phyloP scores from a whole-genome alignment of 2,329 filamentous ascomycete genomes.

The Zasmidium angulare region DNA sequence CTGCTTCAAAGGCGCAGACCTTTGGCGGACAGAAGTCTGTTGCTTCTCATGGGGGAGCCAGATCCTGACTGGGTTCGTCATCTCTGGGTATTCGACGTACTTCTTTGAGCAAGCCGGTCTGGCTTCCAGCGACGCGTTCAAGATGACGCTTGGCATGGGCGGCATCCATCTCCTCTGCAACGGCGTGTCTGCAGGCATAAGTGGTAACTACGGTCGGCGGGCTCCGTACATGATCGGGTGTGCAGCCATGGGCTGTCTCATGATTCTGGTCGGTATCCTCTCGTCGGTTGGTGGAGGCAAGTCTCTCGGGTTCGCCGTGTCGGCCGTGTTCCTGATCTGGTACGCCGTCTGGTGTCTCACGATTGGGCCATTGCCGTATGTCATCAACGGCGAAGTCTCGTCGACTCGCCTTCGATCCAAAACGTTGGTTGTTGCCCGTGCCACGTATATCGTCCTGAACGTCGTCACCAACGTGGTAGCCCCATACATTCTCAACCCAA shows the following conservation, averaged over 20 bases:
- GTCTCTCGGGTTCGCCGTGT: no score
- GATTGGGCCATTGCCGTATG: background rate
- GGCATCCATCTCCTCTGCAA: no score
- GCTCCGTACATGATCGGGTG: no score
- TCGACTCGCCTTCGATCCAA: background rate
- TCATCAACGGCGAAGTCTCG: background rate
- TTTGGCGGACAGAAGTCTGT: slow-evolving; percentile 46
- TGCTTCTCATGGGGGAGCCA: slow-evolving; percentile 40
- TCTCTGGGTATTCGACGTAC: slow-evolving; percentile 38
- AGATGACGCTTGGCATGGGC: slow-evolving; percentile 38
- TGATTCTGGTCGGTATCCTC: no score
- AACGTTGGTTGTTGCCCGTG: background rate
- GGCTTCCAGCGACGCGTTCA: slow-evolving; percentile 24
- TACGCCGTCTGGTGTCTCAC: background rate
- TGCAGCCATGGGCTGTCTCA: no score
- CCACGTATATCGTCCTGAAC: background rate
- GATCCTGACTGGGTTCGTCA: slow-evolving; percentile 31
- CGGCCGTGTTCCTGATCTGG: no score
- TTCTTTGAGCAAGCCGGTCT: slow-evolving; percentile 45
- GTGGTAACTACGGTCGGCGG: no score
- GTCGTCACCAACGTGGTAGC: background rate
- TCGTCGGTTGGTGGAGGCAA: no score
- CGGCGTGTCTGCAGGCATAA: no score
- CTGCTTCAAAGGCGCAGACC: slow-evolving; percentile 28
- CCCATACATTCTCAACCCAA: background rate